phyloP scores from a whole-genome alignment of 441 rosid species.

The Lepidium campestre region DNA sequence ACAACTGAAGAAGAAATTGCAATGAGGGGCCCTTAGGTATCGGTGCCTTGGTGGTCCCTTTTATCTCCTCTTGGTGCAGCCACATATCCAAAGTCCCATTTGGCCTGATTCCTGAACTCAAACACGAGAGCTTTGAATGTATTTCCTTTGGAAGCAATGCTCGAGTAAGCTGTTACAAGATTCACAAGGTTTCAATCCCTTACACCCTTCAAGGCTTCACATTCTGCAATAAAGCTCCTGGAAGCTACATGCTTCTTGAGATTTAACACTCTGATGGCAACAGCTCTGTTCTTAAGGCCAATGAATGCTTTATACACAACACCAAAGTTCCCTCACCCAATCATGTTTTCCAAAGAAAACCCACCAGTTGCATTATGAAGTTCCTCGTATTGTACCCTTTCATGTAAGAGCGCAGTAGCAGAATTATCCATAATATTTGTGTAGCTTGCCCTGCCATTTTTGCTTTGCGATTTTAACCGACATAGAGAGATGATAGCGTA shows the following conservation, averaged over 20 bases:
- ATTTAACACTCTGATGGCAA: background rate
- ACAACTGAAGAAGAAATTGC: too few relatives aligned
- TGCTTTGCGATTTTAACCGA: background rate
- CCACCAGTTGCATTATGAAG: background rate
- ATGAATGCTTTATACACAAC: background rate
- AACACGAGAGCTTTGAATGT: conserved; percentile 15
- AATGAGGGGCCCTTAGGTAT: too few relatives aligned
- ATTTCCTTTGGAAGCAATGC: conserved; percentile 17
- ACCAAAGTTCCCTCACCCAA: background rate
- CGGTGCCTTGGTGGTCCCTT: too few relatives aligned
- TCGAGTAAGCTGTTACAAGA: background rate
- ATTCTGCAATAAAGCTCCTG: conserved; percentile 22
- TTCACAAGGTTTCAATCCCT: conserved; percentile 24
- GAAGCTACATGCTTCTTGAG: conserved; percentile 1
- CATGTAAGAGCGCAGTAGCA: too few relatives aligned
- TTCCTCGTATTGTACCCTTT: too few relatives aligned
- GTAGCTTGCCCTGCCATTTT: background rate
- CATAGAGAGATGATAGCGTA: background rate
- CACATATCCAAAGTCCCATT: conserved; percentile 25
- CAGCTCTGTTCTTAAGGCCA: background rate
- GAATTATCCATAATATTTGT: background rate
- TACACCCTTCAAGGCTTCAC: conserved; percentile 1
- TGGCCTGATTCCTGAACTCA: conserved; percentile 13
- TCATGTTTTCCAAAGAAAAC: background rate
- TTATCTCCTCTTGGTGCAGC: background rate